phyloP scores from a whole-genome alignment of 345 rosid genomes.

The Erucastrum elatum region DNA sequence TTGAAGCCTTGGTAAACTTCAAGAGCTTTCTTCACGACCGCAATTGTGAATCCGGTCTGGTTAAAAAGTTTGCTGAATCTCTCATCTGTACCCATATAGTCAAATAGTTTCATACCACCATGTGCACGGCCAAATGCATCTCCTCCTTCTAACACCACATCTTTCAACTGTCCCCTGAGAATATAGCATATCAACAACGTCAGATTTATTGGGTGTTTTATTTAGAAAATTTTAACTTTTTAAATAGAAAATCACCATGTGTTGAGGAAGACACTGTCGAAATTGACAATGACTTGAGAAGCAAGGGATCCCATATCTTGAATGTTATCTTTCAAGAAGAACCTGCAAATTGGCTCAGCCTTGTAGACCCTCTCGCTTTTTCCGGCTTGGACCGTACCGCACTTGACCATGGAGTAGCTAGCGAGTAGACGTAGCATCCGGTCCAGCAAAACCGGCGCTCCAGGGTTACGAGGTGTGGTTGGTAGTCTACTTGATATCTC shows the following conservation, averaged over 20 bases:
- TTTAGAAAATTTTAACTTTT: background rate
- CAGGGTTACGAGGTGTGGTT: constrained; percentile 42
- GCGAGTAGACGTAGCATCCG: constrained; percentile 54
- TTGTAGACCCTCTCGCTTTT: constrained; percentile 40
- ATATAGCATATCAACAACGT: background rate
- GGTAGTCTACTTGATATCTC: constrained; percentile 45
- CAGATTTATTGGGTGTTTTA: background rate
- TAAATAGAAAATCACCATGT: constrained; percentile 40
- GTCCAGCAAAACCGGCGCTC: constrained; percentile 45
- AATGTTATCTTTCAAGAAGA: constrained; percentile 38
- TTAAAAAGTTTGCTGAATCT: constrained; percentile 59
- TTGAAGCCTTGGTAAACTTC: constrained; percentile 59
- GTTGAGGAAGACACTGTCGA: constrained; percentile 44
- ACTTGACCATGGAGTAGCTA: constrained; percentile 45
- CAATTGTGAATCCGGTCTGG: constrained; percentile 42
- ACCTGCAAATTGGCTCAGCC: constrained; percentile 48
- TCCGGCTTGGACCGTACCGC: background rate
- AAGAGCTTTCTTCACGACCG: constrained; percentile 53
- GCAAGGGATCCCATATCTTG: constrained; percentile 43
- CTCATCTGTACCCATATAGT: constrained; percentile 47
- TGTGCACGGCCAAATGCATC: constrained; percentile 62
- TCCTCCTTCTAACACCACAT: constrained; percentile 60
- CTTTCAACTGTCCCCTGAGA: constrained; percentile 48
- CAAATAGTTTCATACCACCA: constrained; percentile 53
- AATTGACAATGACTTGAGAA: constrained; percentile 44